These are phyloP conservation scores for Malassezia equina DNA, from an alignment of 1,284 basidiomycete genomes.

Conservation along the genomic window DNA sequence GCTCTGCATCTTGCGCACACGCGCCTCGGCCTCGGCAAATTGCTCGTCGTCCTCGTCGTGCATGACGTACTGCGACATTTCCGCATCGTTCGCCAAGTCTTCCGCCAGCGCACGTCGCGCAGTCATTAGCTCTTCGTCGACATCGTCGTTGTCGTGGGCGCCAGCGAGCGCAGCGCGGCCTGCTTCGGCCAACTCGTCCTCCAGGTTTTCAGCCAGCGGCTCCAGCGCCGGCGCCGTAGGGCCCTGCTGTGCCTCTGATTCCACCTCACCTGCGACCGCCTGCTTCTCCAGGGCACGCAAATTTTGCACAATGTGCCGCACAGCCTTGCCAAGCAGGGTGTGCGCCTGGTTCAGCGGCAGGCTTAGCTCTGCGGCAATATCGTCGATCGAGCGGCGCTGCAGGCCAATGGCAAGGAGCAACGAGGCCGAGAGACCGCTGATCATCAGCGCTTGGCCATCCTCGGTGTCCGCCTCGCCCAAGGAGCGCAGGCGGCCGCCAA, in stretches of 20 bases:
- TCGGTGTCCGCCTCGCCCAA: slow-evolving; percentile 22
- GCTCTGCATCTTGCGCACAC: slow-evolving; percentile 27
- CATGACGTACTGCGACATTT: slow-evolving; percentile 34
- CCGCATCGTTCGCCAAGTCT: slow-evolving; percentile 24
- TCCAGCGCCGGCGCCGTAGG: slow-evolving; percentile 9
- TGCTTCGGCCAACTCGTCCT: slow-evolving; percentile 29
- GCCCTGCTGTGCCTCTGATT: slow-evolving; percentile 5
- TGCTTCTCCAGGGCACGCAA: slow-evolving; percentile 69
- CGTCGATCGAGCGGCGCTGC: slow-evolving; percentile 82
- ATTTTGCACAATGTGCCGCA: slow-evolving; percentile 71
- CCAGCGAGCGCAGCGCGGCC: slow-evolving; percentile 24
- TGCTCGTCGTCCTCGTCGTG: slow-evolving; percentile 20
- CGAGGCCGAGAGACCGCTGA: slow-evolving; percentile 35
- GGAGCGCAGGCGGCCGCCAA: slow-evolving; percentile 54
- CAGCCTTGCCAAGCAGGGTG: slow-evolving; percentile 80
- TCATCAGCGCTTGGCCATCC: slow-evolving; percentile 19
- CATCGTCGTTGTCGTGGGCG: slow-evolving; percentile 18
- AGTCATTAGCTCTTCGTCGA: slow-evolving; percentile 14
- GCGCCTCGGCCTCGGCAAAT: slow-evolving; percentile 40
- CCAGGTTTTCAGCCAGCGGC: slow-evolving; percentile 24
- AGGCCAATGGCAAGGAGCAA: slow-evolving; percentile 62
- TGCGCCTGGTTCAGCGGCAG: slow-evolving; percentile 76
- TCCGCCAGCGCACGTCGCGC: slow-evolving; percentile 13
- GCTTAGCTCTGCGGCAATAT: slow-evolving; percentile 54
- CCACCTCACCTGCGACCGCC: slow-evolving; percentile 23